These are phyloP conservation scores for Collybia sordida DNA, from an alignment of 768 basidiomycete species.

Conservation along the genomic window DNA sequence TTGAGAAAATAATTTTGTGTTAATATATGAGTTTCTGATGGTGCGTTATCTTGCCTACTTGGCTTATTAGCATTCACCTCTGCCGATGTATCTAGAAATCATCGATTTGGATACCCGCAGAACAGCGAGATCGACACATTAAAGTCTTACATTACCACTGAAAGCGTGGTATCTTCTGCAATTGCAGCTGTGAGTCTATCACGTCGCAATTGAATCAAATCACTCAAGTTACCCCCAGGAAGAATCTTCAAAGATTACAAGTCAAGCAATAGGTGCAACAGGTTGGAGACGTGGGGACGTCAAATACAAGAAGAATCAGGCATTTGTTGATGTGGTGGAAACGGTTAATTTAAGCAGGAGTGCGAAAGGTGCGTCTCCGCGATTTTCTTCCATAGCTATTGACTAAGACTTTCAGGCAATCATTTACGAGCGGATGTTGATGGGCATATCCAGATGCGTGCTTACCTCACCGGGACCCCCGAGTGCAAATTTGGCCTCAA, in stretches of 20 bases:
- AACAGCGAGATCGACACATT: conserved; percentile 98
- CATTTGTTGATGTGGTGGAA: conserved; percentile 99
- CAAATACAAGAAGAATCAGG: conserved; percentile 99
- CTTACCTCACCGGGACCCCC: conserved; percentile 95
- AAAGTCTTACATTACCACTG: conserved; percentile 97
- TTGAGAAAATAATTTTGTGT: conserved; percentile 99
- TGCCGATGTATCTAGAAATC: conserved; percentile 59
- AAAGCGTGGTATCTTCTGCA: conserved; percentile 87
- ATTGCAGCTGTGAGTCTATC: conserved; percentile 66
- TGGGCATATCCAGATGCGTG: conserved; percentile 97
- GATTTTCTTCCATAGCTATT: background rate
- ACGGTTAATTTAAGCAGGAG: conserved; percentile 96
- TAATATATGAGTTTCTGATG: conserved; percentile 99
- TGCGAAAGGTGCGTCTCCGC: conserved; percentile 70
- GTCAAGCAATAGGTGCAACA: conserved; percentile 94
- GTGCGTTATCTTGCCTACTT: conserved; percentile 43
- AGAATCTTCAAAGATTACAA: conserved; percentile 95
- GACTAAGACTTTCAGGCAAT: conserved; percentile 52
- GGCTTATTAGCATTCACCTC: background rate
- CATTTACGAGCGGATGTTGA: conserved; percentile 95
- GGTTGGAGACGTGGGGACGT: conserved; percentile 96
- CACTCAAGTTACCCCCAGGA: conserved; percentile 51
- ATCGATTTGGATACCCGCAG: conserved; percentile 98
- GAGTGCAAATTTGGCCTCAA: conserved; percentile 99
- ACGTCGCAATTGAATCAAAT: background rate